Base-by-base conservation (phyloP, 106 monocot genomes). In the Allium fistulosum region DNA sequence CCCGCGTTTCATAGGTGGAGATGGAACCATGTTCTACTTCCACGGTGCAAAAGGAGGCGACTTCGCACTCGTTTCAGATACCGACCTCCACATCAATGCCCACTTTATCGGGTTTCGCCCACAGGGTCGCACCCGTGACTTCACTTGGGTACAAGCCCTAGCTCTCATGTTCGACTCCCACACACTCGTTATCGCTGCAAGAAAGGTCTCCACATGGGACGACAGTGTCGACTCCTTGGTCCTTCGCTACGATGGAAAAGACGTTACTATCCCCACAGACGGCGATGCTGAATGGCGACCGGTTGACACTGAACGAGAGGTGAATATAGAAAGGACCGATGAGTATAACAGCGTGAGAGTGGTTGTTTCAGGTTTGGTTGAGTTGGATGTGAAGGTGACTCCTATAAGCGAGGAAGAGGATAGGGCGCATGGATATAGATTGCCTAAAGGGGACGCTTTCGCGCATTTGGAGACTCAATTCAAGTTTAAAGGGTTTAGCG, bases 11-110 rank as follows among this genome's bases (percentile, higher is more conserved):
- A 76, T 92, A 0, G 88, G 92, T 8, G 92, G 92, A 49, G 92
- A 92, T 64, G 92, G 92, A 50, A 74, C 78, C 16, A 92, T 92
- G 84, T 92, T 92, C 88, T 92, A 92, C 78, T 92, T 92, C 87
- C 91, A 92, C 28, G 91, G 91, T 2, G 76, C 75, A 11, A 80
- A 73, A 49, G 82, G 82, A 0, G 82, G 82, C 9, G 84, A 88
- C 76, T 92, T 87, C n/a, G 84, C 88, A 59, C 84, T 92, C 10
- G 88, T 92, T 27, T 88, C 92, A 12, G 92, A 92, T 58, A 78
- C 64, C 49, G 46, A 52, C 49, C 82, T 92, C 63, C 92, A 92
- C 59, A 81, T 92, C 80, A 92, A 92, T 56, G 88, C 77, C 16
- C 92, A 88, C 65, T 85, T 92, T 76, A 92, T 92, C 47, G 92